Evolutionary conservation across 257 asterid species (phyloP).

Genomic region (Cruciata laevipes): DNA sequence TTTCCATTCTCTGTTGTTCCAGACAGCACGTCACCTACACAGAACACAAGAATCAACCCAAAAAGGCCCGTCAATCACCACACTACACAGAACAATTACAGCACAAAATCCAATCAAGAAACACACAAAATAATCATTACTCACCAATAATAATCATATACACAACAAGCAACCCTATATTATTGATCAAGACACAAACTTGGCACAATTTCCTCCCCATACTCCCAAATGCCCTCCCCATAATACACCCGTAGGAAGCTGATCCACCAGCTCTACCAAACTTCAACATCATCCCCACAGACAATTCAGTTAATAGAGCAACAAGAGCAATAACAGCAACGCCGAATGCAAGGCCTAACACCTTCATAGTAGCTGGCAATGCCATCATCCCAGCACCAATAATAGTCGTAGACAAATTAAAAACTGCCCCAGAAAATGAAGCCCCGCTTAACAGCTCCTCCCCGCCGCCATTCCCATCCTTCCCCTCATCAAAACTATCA

Average conservation of each 20-base stretch:
- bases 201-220: slow-evolving; percentile 35
- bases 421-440: slow-evolving; percentile 51
- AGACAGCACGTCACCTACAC: slow-evolving; percentile 55
- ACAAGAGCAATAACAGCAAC: slow-evolving; percentile 36
- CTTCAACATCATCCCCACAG: slow-evolving; percentile 31
- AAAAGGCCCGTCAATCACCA: not conserved
- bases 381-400: slow-evolving; percentile 76
- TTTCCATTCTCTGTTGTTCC: slow-evolving; percentile 41
- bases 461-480: not conserved
- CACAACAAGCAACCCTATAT: slow-evolving; percentile 45
- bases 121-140: not conserved
- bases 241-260: slow-evolving; percentile 42
- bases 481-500: slow-evolving; percentile 9
- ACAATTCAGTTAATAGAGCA: slow-evolving; percentile 41
- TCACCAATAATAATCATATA: slow-evolving; percentile 63
- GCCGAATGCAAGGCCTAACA: slow-evolving; percentile 52
- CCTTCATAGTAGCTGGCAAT: slow-evolving; percentile 58
- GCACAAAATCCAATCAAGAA: not conserved
- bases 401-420: slow-evolving; percentile 52
- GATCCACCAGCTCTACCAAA: slow-evolving; percentile 39
- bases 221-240: slow-evolving; percentile 46
- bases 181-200: slow-evolving; percentile 42
- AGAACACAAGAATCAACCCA: not conserved
- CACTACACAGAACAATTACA: not conserved
- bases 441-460: slow-evolving; percentile 37